A percentile compares a stretch with the other conserved stretches of the same genome.
These are phyloP conservation scores for Fallopia convolvulus DNA, from an alignment of 148 eudicot species.

Conservation along the genomic window DNA sequence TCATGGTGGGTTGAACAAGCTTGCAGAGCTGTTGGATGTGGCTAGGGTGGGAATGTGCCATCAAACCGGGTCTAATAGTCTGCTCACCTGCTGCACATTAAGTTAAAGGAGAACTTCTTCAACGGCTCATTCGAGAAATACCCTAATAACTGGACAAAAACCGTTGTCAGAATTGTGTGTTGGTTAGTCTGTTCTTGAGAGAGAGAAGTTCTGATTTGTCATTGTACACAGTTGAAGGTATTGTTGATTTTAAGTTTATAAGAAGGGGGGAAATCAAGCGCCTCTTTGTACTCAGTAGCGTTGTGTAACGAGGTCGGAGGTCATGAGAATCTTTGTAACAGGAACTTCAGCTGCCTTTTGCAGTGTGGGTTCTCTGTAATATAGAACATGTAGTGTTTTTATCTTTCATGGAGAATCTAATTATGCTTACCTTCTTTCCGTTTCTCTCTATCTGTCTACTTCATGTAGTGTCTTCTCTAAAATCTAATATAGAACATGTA, in stretches of 20 bases:
- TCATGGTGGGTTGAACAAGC: slow-evolving; percentile 13
- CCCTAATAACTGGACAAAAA: slow-evolving; percentile 14
- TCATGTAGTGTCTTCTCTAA: too few relatives aligned
- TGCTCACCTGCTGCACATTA: slow-evolving; percentile 12
- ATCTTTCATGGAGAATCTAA: slow-evolving; percentile 10
- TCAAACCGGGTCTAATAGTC: slow-evolving; percentile 9
- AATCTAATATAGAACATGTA: too few relatives aligned
- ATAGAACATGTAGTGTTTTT: slow-evolving; percentile 14
- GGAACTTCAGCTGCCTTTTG: slow-evolving; percentile 11
- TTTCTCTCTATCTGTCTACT: background rate
- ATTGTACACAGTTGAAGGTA: slow-evolving; percentile 14
- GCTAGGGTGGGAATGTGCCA: slow-evolving; percentile 13
- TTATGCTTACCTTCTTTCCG: slow-evolving; percentile 11
- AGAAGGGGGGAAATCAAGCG: slow-evolving; percentile 9
- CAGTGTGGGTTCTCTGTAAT: slow-evolving; percentile 13
- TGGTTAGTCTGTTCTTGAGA: slow-evolving; percentile 12
- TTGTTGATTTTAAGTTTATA: slow-evolving; percentile 13
- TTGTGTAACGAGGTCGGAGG: slow-evolving; percentile 10
- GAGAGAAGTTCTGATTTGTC: slow-evolving; percentile 10
- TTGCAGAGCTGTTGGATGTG: slow-evolving; percentile 15
- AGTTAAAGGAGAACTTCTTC: slow-evolving; percentile 12
- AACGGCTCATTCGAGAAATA: background rate
- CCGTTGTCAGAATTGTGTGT: slow-evolving; percentile 13
- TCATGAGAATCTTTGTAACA: slow-evolving; percentile 11
- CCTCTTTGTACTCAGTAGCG: slow-evolving; percentile 15